phyloP scores from a whole-genome alignment of 2,329 filamentous ascomycete species.

The Epichloe sibirici region DNA sequence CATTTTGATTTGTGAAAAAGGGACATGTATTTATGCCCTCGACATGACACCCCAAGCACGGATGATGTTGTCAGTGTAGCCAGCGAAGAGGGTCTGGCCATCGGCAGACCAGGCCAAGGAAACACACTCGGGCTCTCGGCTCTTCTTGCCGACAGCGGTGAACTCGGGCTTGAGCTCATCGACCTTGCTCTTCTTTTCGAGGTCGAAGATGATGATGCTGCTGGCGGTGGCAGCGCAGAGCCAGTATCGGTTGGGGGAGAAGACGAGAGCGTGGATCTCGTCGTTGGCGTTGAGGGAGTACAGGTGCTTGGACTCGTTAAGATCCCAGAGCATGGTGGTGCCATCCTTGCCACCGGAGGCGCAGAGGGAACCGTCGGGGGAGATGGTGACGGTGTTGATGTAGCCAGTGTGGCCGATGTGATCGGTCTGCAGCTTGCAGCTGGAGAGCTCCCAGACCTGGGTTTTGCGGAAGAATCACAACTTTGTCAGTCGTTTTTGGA shows the following conservation, averaged over 20 bases:
- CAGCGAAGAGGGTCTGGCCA: slow-evolving; percentile 97
- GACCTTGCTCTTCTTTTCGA: slow-evolving; percentile 99
- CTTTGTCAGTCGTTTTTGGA: slow-evolving; percentile 3
- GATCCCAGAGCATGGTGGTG: slow-evolving; percentile 99
- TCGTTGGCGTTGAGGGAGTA: slow-evolving; percentile 99
- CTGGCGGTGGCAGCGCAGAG: slow-evolving; percentile 94
- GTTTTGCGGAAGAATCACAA: not conserved
- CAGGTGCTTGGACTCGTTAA: slow-evolving; percentile 99
- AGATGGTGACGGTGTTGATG: slow-evolving; percentile 99
- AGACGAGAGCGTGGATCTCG: slow-evolving; percentile 99
- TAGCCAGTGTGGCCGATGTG: slow-evolving; percentile 99
- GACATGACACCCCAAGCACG: slow-evolving; percentile 97
- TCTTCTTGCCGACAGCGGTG: slow-evolving; percentile 96
- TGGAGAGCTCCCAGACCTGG: slow-evolving; percentile 98
- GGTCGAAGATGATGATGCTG: slow-evolving; percentile 99
- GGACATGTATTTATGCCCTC: slow-evolving; percentile 51
- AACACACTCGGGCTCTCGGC: slow-evolving; percentile 95
- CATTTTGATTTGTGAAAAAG: slow-evolving; percentile 5
- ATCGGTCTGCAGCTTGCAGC: slow-evolving; percentile 99
- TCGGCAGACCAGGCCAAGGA: slow-evolving; percentile 96
- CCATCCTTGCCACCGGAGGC: slow-evolving; percentile 99
- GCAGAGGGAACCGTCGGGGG: slow-evolving; percentile 96
- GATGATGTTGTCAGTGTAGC: slow-evolving; percentile 99
- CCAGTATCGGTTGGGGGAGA: slow-evolving; percentile 99
- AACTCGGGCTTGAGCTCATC: slow-evolving; percentile 99